Conservation (phyloP, 257 asterid species). For the Gynochthodes officinalis region DNA sequence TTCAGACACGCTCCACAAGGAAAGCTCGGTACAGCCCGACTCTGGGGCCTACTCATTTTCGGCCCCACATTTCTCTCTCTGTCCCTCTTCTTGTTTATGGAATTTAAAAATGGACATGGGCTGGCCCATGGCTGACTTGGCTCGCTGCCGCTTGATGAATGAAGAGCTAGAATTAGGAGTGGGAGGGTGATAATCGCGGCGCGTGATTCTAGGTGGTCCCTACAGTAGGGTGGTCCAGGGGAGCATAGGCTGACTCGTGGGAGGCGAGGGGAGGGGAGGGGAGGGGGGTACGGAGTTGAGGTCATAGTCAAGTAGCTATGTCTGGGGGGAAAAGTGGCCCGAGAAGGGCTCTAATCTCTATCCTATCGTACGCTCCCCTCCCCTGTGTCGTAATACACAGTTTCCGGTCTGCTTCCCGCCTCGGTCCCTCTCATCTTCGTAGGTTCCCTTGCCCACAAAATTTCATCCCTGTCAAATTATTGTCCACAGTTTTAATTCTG, state of each 20-base stretch:
- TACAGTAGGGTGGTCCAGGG: constrained; percentile 14
- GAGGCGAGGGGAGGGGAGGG: not conserved
- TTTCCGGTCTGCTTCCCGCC: constrained; percentile 11
- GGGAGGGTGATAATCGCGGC: constrained; percentile 3
- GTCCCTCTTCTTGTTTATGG: too few species aligned
- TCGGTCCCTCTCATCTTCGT: constrained; percentile 8
- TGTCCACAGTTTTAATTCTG: too few species aligned
- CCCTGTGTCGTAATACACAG: not conserved
- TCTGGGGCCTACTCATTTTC: too few species aligned
- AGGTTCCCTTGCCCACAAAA: not conserved
- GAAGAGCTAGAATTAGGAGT: too few species aligned
- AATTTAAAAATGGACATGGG: too few species aligned
- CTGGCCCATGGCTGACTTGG: too few species aligned
- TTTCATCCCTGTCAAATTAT: not conserved
- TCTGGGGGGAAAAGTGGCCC: not conserved
- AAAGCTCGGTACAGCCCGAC: too few species aligned
- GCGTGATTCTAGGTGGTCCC: constrained; percentile 27
- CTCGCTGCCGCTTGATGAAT: too few species aligned
- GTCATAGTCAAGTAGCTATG: not conserved
- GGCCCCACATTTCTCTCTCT: too few species aligned
- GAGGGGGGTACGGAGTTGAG: constrained; percentile 9
- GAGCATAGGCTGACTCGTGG: constrained; percentile 25
- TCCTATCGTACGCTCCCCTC: not conserved
- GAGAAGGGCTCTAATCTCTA: not conserved
- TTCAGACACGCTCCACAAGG: not conserved